Base-by-base conservation (phyloP, 2,329 filamentous ascomycete species). In the Mycosphaerelloides madeirae region DNA sequence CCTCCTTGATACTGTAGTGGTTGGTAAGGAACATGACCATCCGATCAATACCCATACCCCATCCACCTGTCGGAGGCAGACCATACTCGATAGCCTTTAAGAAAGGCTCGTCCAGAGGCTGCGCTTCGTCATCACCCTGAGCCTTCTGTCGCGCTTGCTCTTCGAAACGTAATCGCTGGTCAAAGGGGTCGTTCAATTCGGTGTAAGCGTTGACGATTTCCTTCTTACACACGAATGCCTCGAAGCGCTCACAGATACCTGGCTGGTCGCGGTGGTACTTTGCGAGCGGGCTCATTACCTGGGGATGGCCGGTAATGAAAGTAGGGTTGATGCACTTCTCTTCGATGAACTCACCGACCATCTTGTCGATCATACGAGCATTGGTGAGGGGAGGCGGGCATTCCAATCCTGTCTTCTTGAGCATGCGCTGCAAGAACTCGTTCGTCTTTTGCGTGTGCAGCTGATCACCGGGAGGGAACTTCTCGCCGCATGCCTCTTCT, bases 181-280 rank as follows among this genome's bases (percentile, higher is more conserved):
- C 90, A 61, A 95, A 91, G 44, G 91, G 89, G 62, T 96, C 87
- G 76, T 95, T 94, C 78, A 98, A 83, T 80, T 98, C 93, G 31
- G 91, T 97, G 73, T 96, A 94, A 5, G 90, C 90, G 64, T 98
- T 97, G 62, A 84, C 85, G 57, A 97, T 96, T 67, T 97, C 91
- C 80, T 93, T 94, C 78, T 89, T 94, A 76, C 85, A 89, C 35
- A 96, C 93, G 57, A 98, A 98, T 9, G 87, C 90, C 72, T 98
- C 93, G 68, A 97, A 97, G 43, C 93, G 86, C 75, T 98, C 93
- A 67, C 89, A 96, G 28, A 98, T 79, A 60, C 91, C 93, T 41
- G 84, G 78, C 52, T 81, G 80, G 36, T 76, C 71, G 55, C 93
- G 86, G 70, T 96, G 87, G 68, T 90, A 90, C 78, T 98, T 98